Percentiles rank a stretch among this genome's conserved stretches.
phyloP scores from a whole-genome alignment of 306 rosid species.

The Dicorynia guianensis region DNA sequence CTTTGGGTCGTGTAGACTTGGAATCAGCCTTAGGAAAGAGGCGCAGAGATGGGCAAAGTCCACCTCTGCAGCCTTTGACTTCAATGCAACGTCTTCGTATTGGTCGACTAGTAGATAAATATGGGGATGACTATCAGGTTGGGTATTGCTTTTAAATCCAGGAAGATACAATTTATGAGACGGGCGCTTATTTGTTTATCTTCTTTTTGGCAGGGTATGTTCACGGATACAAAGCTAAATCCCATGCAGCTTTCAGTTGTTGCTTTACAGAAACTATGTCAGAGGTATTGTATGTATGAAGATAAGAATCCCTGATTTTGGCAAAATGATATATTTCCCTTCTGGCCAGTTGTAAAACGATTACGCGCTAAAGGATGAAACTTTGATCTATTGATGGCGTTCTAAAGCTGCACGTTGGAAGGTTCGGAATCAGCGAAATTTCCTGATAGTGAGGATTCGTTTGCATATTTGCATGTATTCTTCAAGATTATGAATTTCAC shows the following conservation, averaged over 20 bases:
- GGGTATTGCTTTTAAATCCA: background rate
- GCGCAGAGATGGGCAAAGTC: constrained; percentile 83
- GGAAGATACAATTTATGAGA: constrained; percentile 8
- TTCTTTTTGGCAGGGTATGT: constrained; percentile 68
- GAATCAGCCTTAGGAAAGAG: constrained; percentile 81
- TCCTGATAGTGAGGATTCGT: background rate
- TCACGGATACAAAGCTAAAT: constrained; percentile 85
- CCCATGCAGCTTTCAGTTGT: constrained; percentile 86
- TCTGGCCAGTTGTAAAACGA: background rate
- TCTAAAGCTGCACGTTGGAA: constrained; percentile 4
- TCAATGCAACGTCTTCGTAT: constrained; percentile 75
- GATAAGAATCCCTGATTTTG: constrained; percentile 62
- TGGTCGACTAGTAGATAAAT: constrained; percentile 64
- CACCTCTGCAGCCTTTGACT: constrained; percentile 70
- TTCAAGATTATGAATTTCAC: background rate
- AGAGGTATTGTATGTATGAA: constrained; percentile 56
- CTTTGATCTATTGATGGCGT: background rate
- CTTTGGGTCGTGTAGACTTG: constrained; percentile 61
- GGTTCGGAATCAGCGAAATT: background rate
- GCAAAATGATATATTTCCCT: background rate
- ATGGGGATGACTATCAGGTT: constrained; percentile 79
- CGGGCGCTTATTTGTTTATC: constrained; percentile 7
- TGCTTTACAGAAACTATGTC: constrained; percentile 77
- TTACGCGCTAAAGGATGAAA: background rate
- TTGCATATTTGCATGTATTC: background rate